Percentiles rank a stretch among this genome's conserved stretches.
phyloP scores from a whole-genome alignment of 805 yeast species.

The Jamesozyma rosinii region DNA sequence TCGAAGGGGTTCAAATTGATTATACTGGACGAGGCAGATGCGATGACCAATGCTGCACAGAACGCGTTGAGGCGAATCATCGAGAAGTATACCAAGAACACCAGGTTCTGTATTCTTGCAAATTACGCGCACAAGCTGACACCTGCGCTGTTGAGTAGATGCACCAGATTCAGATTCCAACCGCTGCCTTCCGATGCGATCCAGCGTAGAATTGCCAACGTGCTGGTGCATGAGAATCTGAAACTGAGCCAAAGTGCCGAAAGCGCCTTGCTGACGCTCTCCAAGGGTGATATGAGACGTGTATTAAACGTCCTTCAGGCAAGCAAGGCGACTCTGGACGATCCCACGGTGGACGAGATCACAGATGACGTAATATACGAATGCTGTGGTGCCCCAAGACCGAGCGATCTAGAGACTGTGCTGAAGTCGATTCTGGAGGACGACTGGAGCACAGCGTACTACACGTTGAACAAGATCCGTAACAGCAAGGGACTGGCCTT shows the following conservation, averaged over 20 bases:
- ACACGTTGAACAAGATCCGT: slow-evolving; percentile 58
- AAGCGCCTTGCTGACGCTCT: slow-evolving; percentile 54
- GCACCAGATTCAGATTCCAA: slow-evolving; percentile 88
- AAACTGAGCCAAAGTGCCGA: slow-evolving; percentile 51
- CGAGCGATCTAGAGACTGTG: slow-evolving; percentile 67
- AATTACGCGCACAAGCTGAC: slow-evolving; percentile 92
- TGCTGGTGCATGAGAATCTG: slow-evolving; percentile 59
- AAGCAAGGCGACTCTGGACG: slow-evolving; percentile 66
- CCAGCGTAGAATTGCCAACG: slow-evolving; percentile 54
- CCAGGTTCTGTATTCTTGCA: slow-evolving; percentile 92
- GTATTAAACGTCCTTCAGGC: slow-evolving; percentile 92
- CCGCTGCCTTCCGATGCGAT: slow-evolving; percentile 69
- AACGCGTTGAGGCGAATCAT: slow-evolving; percentile 71
- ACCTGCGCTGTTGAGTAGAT: slow-evolving; percentile 89
- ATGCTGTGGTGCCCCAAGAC: slow-evolving; percentile 93
- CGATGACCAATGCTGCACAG: slow-evolving; percentile 84
- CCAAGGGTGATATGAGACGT: slow-evolving; percentile 95
- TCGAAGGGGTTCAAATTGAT: slow-evolving; percentile 76
- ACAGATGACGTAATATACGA: slow-evolving; percentile 75
- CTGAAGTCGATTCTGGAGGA: slow-evolving; percentile 72
- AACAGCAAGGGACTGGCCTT: slow-evolving; percentile 77
- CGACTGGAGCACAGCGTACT: slow-evolving; percentile 74
- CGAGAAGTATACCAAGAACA: slow-evolving; percentile 86
- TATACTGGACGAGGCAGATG: slow-evolving; percentile 92
- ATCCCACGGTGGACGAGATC: slow-evolving; percentile 43